Evolutionary conservation across 1,284 basidiomycete genomes (phyloP).

Genomic region (Cutaneotrichosporon sp.): DNA sequence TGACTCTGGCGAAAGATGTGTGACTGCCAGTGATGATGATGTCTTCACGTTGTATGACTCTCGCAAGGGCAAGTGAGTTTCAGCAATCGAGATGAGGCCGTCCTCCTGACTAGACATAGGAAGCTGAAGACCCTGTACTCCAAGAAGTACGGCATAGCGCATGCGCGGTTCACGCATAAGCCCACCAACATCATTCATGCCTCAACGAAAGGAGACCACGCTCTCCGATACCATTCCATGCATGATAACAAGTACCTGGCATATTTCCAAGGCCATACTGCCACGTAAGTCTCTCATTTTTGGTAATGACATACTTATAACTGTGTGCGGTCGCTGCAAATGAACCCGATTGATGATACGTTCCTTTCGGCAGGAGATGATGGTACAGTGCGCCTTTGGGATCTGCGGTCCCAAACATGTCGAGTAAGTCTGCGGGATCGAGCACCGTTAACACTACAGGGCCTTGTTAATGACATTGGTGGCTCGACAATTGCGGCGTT

Average conservation of each 20-base stretch:
- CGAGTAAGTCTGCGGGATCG: conserved; percentile 48
- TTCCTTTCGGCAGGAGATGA: conserved; percentile 93
- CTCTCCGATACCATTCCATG: conserved; percentile 86
- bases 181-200: conserved; percentile 79
- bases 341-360: conserved; percentile 88
- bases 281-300: conserved; percentile 48
- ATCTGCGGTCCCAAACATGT: conserved; percentile 72
- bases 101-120: conserved; percentile 49
- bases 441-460: conserved; percentile 29
- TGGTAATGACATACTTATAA: background rate
- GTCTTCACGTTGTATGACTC: conserved; percentile 83
- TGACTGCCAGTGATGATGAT: conserved; percentile 91
- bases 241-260: conserved; percentile 94
- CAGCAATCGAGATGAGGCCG: background rate
- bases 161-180: conserved; percentile 91
- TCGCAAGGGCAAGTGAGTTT: conserved; percentile 82
- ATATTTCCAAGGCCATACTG: conserved; percentile 93
- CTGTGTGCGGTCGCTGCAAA: conserved; percentile 79
- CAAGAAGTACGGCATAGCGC: conserved; percentile 93
- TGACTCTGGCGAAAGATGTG: conserved; percentile 75
- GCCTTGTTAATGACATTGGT: conserved; percentile 52
- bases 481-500: conserved; percentile 78
- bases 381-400: conserved; percentile 95
- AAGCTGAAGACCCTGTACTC: conserved; percentile 74
- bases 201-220: conserved; percentile 85